Evolutionary conservation across 1,284 basidiomycete genomes (phyloP), one percentile per base, ranked within the genome.

Genomic region (Ceratobasidium sp.): DNA sequence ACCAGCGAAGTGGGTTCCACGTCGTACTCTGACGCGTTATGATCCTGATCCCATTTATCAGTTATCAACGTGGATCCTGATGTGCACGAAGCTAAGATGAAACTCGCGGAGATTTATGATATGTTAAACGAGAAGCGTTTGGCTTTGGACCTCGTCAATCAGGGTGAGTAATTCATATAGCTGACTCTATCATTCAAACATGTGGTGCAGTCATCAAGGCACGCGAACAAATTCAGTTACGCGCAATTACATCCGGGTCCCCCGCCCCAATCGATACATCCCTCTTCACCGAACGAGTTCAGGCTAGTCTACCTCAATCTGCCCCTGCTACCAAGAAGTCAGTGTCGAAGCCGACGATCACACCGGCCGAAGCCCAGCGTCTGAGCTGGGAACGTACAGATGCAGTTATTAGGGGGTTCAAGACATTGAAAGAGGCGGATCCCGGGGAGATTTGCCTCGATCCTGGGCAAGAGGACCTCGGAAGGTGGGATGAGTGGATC

Each of bases 81-180:
- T 2, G 88, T 94, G 77, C 88, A 90, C 77, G 92, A 96, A 34
- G 90, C 90, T 7, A 94, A 94, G 81, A 90, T 96, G 87, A 91
- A 92, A 77, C 86, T 98, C 0, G 96, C 96, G 0, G 93, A 94
- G 76, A 89, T 96, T 22, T 94, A 94, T 76, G 97, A 98, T 81
- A 88, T 90, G 22, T 82, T 92, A 77, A 90, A 92, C 53, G 88
- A 95, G 77, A 90, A 92, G 2, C 85, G 90, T 19, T 92, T 92
- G 80, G 96, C 96, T 0, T 85, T 98, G 0, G 90, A 93, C 27
- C 83, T 97, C 0, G 93, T 98, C 2, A 91, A 93, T 74, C 90
- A 96, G 86, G 93, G 94, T 93, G 77, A 39, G 81, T 75, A 27
- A 37, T 31, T 39, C 11, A 16, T 7, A 43, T 13, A 1, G 19